Percentiles rank a stretch among this genome's conserved stretches.
phyloP scores from a whole-genome alignment of 2,329 filamentous ascomycete genomes.

The Diaporthe helianthi region DNA sequence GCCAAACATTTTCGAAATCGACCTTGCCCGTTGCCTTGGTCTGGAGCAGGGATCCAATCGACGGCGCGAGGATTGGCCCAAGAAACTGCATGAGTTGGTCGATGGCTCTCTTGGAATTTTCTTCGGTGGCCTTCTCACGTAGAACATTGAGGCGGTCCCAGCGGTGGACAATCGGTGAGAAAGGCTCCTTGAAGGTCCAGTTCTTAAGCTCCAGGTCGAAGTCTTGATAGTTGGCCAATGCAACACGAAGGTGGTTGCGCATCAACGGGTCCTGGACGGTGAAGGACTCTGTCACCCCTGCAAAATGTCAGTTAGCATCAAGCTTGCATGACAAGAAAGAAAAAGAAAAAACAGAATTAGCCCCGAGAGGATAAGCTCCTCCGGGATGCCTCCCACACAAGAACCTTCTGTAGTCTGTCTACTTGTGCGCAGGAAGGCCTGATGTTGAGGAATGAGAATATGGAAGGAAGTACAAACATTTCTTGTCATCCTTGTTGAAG shows the following conservation, averaged over 20 bases:
- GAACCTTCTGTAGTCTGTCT: neutral
- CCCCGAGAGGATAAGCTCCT: no score
- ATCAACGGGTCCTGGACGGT: slow-evolving; percentile 44
- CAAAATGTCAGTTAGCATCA: neutral
- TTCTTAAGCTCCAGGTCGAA: slow-evolving; percentile 43
- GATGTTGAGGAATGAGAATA: neutral
- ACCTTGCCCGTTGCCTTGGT: slow-evolving; percentile 43
- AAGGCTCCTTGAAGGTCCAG: slow-evolving; percentile 45
- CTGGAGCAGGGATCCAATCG: slow-evolving; percentile 39
- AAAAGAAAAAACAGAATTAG: no score
- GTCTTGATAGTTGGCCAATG: slow-evolving; percentile 45
- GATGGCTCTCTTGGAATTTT: slow-evolving; percentile 23
- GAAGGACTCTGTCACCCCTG: slow-evolving; percentile 43
- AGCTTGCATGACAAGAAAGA: no score
- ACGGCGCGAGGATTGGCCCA: slow-evolving; percentile 41
- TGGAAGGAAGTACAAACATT: slow-evolving; percentile 32
- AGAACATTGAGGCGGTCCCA: slow-evolving; percentile 42
- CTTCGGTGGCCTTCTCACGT: slow-evolving; percentile 19
- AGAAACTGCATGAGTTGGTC: slow-evolving; percentile 43
- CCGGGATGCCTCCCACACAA: no score
- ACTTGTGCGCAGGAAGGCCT: neutral
- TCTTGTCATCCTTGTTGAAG: slow-evolving; percentile 36
- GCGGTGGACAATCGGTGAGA: slow-evolving; percentile 46
- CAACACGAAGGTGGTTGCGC: slow-evolving; percentile 40
- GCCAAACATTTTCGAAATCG: slow-evolving; percentile 43